phyloP scores from a whole-genome alignment of 2,329 filamentous ascomycete genomes.

The Hypomyces perniciosus region DNA sequence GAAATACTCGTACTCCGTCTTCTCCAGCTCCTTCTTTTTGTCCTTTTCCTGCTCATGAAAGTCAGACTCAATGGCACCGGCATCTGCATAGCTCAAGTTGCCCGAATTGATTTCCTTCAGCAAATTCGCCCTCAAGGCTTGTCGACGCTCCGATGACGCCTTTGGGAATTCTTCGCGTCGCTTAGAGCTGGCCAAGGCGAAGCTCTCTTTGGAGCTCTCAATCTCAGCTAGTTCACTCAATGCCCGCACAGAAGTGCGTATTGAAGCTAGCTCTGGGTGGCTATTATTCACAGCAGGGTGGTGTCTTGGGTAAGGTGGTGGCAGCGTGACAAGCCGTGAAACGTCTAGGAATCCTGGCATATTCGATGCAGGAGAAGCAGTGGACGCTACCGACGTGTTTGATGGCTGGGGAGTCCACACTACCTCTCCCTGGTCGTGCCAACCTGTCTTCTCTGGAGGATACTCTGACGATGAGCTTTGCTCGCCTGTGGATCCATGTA shows the following conservation, averaged over 20 bases:
- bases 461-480: constrained; percentile 42
- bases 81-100: constrained; percentile 75
- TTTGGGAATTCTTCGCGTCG: constrained; percentile 50
- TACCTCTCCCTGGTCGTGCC: constrained; percentile 42
- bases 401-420: constrained; percentile 41
- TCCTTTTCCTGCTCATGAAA: constrained; percentile 64
- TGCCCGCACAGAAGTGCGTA: constrained; percentile 65
- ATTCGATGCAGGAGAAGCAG: constrained; percentile 41
- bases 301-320: constrained; percentile 88
- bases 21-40: constrained; percentile 64
- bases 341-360: constrained; percentile 65
- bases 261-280: constrained; percentile 79
- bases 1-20: constrained; percentile 77
- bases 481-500: constrained; percentile 33
- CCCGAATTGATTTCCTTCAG: constrained; percentile 73
- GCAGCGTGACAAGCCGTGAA: constrained; percentile 84
- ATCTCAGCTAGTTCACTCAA: constrained; percentile 70
- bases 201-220: constrained; percentile 60
- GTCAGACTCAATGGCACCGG: constrained; percentile 73
- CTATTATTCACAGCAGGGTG: constrained; percentile 95
- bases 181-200: constrained; percentile 49
- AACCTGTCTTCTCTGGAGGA: constrained; percentile 50
- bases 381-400: constrained; percentile 32
- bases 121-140: constrained; percentile 66
- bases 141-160: constrained; percentile 47